Evolutionary conservation across 2,329 filamentous ascomycete species (phyloP).

Genomic region (Talaromyces sp.): DNA sequence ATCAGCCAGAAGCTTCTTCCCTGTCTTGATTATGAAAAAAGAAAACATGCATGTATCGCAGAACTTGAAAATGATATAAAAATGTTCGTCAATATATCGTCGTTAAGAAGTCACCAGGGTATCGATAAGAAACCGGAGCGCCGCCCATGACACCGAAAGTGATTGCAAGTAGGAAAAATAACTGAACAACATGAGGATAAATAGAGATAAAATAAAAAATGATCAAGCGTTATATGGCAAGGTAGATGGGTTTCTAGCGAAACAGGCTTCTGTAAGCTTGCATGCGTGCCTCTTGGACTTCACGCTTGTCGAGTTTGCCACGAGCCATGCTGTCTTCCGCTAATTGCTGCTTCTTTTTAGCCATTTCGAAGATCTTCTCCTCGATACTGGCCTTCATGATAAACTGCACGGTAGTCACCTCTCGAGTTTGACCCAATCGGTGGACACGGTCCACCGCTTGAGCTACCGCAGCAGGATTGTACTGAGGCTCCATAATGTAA

Average conservation of each 20-base stretch:
- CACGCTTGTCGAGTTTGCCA: slow-evolving; percentile 56
- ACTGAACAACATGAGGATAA: slow-evolving; percentile 15
- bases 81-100: slow-evolving; percentile 12
- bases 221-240: background rate
- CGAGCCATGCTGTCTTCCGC: slow-evolving; percentile 82
- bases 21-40: background rate
- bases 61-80: slow-evolving; percentile 8
- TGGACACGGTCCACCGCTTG: slow-evolving; percentile 94
- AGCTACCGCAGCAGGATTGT: slow-evolving; percentile 90
- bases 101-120: slow-evolving; percentile 19
- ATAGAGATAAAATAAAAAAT: background rate
- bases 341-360: slow-evolving; percentile 88
- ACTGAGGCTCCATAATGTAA: slow-evolving; percentile 98
- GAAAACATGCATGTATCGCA: slow-evolving; percentile 2
- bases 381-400: slow-evolving; percentile 91
- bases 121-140: slow-evolving; percentile 15
- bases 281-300: slow-evolving; percentile 63
- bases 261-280: slow-evolving; percentile 61
- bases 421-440: slow-evolving; percentile 82
- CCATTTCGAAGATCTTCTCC: slow-evolving; percentile 84
- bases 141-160: slow-evolving; percentile 13
- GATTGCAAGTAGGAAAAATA: slow-evolving; percentile 16
- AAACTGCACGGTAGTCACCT: slow-evolving; percentile 81
- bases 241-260: slow-evolving; percentile 28
- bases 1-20: slow-evolving; percentile 7